These are phyloP conservation scores for Vaccinium macrocarpon DNA, from an alignment of 148 eudicot species.

Conservation along the genomic window DNA sequence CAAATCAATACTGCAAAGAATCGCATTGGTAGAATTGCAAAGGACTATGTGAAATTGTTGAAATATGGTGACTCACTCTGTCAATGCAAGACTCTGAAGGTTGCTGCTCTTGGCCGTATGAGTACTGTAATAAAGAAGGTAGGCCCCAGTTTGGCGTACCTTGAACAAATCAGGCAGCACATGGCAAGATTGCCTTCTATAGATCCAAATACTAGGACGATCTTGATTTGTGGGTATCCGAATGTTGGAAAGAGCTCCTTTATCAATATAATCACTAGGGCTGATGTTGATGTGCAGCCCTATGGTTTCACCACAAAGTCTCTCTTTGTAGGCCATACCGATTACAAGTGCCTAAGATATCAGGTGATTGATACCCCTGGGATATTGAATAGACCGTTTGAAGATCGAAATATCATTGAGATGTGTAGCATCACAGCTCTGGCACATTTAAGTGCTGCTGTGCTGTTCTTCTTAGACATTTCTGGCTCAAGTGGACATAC, in stretches of 20 bases:
- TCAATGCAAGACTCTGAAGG: constrained; percentile 82
- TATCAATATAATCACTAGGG: constrained; percentile 86
- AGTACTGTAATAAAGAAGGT: constrained; percentile 84
- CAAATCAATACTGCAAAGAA: constrained; percentile 87
- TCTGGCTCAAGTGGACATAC: constrained; percentile 88
- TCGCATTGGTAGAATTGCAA: constrained; percentile 64
- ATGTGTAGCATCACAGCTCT: constrained; percentile 35
- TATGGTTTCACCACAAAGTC: constrained; percentile 96
- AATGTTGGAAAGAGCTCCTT: constrained; percentile 98
- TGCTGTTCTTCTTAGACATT: constrained; percentile 79
- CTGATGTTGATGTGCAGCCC: constrained; percentile 91
- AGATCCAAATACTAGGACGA: constrained; percentile 79
- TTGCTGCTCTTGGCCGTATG: constrained; percentile 98
- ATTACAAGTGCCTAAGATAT: constrained; percentile 80
- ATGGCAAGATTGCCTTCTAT: constrained; percentile 95
- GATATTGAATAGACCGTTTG: constrained; percentile 58
- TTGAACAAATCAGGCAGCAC: constrained; percentile 91
- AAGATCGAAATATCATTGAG: constrained; percentile 56
- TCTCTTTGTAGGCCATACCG: constrained; percentile 91
- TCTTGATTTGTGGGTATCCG: constrained; percentile 35
- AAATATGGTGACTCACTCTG: constrained; percentile 91
- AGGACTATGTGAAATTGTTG: constrained; percentile 80
- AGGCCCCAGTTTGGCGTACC: constrained; percentile 89
- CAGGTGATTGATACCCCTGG: constrained; percentile 97
- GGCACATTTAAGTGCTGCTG: constrained; percentile 91